Percentiles rank a stretch among this genome's conserved stretches.
Conservation (phyloP, 345 rosid species). For the Cardamine chenopodiifolia region DNA sequence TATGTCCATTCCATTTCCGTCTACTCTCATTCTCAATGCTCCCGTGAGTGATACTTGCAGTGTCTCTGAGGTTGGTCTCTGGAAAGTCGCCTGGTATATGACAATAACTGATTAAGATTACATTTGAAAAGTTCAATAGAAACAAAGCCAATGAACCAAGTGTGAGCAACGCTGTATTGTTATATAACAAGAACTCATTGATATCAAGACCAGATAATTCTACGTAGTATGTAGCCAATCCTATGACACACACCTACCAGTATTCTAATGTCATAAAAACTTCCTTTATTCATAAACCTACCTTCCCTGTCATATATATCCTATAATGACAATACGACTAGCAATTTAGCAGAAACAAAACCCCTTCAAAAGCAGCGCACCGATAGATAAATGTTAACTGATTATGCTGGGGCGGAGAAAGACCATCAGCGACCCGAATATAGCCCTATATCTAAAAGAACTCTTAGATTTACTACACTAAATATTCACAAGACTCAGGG, state of each 20-base stretch:
- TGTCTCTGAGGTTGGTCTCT: slow-evolving; percentile 61
- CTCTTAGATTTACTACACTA: no score
- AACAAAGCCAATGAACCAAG: not conserved
- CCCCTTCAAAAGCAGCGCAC: not conserved
- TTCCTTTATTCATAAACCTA: not conserved
- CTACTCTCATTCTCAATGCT: slow-evolving; percentile 58
- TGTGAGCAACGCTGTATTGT: not conserved
- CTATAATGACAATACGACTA: not conserved
- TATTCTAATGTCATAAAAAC: not conserved
- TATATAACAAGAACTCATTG: not conserved
- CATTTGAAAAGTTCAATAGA: not conserved
- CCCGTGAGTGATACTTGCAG: slow-evolving; percentile 65
- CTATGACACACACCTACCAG: not conserved
- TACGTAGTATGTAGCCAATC: not conserved
- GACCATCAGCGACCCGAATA: no score
- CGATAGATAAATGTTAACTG: no score
- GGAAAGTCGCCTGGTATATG: slow-evolving; percentile 58
- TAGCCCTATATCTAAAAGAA: no score
- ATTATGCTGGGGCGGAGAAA: no score
- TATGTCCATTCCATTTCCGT: slow-evolving; percentile 56
- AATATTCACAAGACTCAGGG: not conserved
- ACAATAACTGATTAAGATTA: not conserved
- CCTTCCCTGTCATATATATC: not conserved
- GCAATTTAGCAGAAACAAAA: not conserved
- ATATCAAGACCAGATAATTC: not conserved